Percentiles rank a stretch among this genome's conserved stretches.
These are phyloP conservation scores for Macrocystidia cucumis DNA, from an alignment of 1,284 basidiomycete species.

Conservation along the genomic window DNA sequence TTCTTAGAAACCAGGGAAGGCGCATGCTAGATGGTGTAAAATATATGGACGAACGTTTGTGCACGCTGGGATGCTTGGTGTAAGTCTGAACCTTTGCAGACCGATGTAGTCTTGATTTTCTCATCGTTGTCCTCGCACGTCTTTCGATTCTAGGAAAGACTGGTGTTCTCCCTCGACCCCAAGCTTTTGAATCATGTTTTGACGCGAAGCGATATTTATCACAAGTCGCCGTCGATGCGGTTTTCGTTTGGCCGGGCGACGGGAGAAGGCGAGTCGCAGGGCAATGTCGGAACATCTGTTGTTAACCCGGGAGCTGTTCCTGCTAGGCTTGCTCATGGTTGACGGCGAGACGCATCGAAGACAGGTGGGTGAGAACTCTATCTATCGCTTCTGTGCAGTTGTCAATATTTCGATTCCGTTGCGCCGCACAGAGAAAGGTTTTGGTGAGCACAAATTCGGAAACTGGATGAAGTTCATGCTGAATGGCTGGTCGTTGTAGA, in stretches of 20 bases:
- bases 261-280: constrained; percentile 6
- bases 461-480: background rate
- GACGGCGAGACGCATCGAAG: constrained; percentile 11
- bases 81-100: too few relatives aligned
- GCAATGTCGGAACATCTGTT: background rate
- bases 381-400: background rate
- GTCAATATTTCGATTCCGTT: background rate
- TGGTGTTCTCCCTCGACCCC: constrained; percentile 10
- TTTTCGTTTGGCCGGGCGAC: constrained; percentile 6
- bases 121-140: too few relatives aligned
- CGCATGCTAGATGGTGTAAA: too few relatives aligned
- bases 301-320: background rate
- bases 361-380: too few relatives aligned
- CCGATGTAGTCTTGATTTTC: too few relatives aligned
- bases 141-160: too few relatives aligned
- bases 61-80: too few relatives aligned
- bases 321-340: constrained; percentile 9
- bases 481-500: constrained; percentile 5
- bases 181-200: constrained; percentile 12
- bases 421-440: background rate
- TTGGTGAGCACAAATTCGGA: background rate
- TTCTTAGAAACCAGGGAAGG: too few relatives aligned
- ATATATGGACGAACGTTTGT: too few relatives aligned
- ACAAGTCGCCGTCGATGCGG: constrained; percentile 2
- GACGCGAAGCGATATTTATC: constrained; percentile 7